Conservation (phyloP, 306 rosid species). For the Nissolia schottii region DNA sequence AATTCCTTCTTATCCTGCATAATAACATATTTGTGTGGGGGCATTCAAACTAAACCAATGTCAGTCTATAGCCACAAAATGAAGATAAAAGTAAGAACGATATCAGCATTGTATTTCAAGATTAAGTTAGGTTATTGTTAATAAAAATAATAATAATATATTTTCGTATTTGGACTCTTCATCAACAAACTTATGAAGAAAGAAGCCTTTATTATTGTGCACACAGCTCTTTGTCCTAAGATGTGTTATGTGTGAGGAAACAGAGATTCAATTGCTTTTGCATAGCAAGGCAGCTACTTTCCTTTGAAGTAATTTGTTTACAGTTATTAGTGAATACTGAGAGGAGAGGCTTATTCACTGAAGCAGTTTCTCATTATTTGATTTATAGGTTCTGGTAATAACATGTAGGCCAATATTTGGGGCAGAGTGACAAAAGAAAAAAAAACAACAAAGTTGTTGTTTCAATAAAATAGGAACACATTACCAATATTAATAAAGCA, state of each 20-base stretch:
- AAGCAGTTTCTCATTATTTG: background rate
- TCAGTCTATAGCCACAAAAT: slow-evolving; percentile 16
- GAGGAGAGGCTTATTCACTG: background rate
- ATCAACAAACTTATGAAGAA: slow-evolving; percentile 6
- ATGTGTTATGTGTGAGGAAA: background rate
- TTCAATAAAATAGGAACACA: background rate
- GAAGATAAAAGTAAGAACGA: background rate
- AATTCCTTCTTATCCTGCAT: background rate
- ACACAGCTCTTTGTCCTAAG: background rate
- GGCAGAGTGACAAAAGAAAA: background rate
- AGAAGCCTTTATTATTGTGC: background rate
- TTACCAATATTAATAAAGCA: background rate
- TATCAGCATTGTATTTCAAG: background rate
- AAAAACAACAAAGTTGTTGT: background rate
- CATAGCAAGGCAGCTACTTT: slow-evolving; percentile 1
- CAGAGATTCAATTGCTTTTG: slow-evolving; percentile 14
- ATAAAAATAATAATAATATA: background rate
- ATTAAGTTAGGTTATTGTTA: background rate
- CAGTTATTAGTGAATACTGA: background rate
- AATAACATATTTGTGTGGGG: background rate
- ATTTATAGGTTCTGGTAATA: background rate
- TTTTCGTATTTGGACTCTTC: background rate
- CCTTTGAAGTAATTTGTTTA: background rate
- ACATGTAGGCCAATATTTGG: background rate
- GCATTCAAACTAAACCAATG: slow-evolving; percentile 20